Conservation (phyloP, 306 rosid genomes). For the Gastrolobium villosum region DNA sequence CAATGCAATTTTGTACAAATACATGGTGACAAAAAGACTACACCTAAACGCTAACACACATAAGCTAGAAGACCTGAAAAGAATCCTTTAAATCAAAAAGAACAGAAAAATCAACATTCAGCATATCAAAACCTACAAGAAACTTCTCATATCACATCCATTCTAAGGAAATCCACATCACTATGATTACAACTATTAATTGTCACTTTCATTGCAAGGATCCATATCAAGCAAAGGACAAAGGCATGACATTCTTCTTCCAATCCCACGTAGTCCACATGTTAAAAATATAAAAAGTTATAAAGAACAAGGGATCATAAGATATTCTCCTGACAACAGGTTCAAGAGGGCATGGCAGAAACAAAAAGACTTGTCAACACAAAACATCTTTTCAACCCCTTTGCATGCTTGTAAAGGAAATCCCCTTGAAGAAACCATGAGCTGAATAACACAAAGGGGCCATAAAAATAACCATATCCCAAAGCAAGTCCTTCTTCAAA, state of each 20-base stretch:
- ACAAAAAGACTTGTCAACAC: neutral
- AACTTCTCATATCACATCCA: conserved; percentile 15
- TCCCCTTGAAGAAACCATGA: neutral
- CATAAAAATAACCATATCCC: neutral
- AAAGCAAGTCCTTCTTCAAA: neutral
- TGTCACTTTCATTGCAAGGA: neutral
- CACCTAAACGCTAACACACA: neutral
- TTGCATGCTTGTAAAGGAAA: neutral
- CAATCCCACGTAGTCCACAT: neutral
- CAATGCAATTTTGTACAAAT: neutral
- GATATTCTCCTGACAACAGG: neutral
- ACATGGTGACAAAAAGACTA: neutral
- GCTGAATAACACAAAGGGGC: neutral
- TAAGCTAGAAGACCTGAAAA: conserved; percentile 4
- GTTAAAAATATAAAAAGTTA: neutral
- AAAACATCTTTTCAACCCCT: neutral
- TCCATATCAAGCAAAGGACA: neutral
- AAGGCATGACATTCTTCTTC: neutral
- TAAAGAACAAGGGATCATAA: neutral
- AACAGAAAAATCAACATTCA: conserved; percentile 26
- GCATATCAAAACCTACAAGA: conserved; percentile 28
- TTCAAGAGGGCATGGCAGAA: neutral
- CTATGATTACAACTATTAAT: neutral
- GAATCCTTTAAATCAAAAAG: conserved; percentile 6
- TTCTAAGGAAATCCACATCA: conserved; percentile 9